Evolutionary conservation across 140 eudicot species (phyloP).

Genomic region (Bidens hawaiensis): DNA sequence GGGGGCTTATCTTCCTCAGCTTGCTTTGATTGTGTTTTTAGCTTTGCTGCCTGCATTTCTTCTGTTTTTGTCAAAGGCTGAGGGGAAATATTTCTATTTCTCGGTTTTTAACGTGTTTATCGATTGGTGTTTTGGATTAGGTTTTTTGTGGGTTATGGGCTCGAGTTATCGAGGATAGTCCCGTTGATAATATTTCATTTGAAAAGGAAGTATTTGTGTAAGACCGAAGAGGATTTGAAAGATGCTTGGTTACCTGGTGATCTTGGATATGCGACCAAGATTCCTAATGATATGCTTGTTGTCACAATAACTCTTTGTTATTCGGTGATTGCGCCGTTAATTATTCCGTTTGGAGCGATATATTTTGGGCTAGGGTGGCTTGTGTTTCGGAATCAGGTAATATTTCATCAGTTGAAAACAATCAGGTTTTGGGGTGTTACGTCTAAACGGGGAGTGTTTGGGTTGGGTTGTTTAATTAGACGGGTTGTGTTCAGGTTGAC

Average conservation of each 20-base stretch:
- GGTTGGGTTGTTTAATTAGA: not conserved
- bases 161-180: slow-evolving; percentile 75
- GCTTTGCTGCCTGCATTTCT: slow-evolving; percentile 80
- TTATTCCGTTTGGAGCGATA: slow-evolving; percentile 76
- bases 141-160: slow-evolving; percentile 96
- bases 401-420: not conserved
- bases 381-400: slow-evolving; percentile 81
- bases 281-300: slow-evolving; percentile 76
- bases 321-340: slow-evolving; percentile 78
- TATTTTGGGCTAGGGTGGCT: slow-evolving; percentile 97
- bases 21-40: slow-evolving; percentile 73
- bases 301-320: slow-evolving; percentile 72
- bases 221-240: slow-evolving; percentile 68
- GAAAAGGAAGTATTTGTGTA: slow-evolving; percentile 74
- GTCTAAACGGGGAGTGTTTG: not conserved
- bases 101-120: slow-evolving; percentile 82
- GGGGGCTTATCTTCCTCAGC: slow-evolving; percentile 85
- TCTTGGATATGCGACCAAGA: slow-evolving; percentile 71
- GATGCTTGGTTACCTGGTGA: slow-evolving; percentile 93
- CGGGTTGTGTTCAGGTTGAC: not conserved
- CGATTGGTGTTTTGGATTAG: slow-evolving; percentile 42
- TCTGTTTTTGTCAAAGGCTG: slow-evolving; percentile 70
- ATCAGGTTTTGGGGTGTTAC: not conserved
- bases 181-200: slow-evolving; percentile 74
- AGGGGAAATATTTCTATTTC: slow-evolving; percentile 87